phyloP scores from a whole-genome alignment of 495 filamentous ascomycete species.

The Lophium mytilinum region DNA sequence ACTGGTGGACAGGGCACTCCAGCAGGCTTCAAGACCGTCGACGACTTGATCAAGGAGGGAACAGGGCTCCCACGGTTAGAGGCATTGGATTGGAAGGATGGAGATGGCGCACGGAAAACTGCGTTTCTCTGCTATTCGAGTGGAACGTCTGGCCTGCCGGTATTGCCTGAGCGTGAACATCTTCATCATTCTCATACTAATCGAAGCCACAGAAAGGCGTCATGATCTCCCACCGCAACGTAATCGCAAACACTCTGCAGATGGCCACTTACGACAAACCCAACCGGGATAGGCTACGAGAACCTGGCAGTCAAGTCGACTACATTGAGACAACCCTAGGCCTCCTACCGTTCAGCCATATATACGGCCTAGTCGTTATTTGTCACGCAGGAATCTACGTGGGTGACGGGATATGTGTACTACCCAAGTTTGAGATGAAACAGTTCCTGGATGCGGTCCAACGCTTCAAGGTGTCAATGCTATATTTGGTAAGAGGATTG shows the following conservation, averaged over 20 bases:
- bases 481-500: slow-evolving; percentile 52
- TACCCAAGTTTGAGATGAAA: slow-evolving; percentile 76
- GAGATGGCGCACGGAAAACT: slow-evolving; percentile 65
- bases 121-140: slow-evolving; percentile 87
- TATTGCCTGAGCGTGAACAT: slow-evolving; percentile 28
- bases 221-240: slow-evolving; percentile 84
- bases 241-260: slow-evolving; percentile 64
- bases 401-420: slow-evolving; percentile 69
- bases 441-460: slow-evolving; percentile 60
- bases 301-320: slow-evolving; percentile 13
- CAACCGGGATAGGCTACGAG: slow-evolving; percentile 6
- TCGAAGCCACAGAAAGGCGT: slow-evolving; percentile 66
- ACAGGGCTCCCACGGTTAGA: slow-evolving; percentile 53
- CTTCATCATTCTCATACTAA: neutral
- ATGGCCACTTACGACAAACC: slow-evolving; percentile 17
- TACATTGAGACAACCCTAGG: slow-evolving; percentile 59
- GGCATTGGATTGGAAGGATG: slow-evolving; percentile 58
- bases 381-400: slow-evolving; percentile 61
- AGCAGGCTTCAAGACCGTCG: slow-evolving; percentile 57
- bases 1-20: slow-evolving; percentile 42
- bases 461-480: slow-evolving; percentile 58
- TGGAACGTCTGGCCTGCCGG: slow-evolving; percentile 79
- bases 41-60: slow-evolving; percentile 61
- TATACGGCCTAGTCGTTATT: slow-evolving; percentile 75
- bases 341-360: slow-evolving; percentile 77